Percentiles rank a stretch among this genome's conserved stretches.
phyloP scores from a whole-genome alignment of 1,284 basidiomycete species.

The Microbotryum saponariae region DNA sequence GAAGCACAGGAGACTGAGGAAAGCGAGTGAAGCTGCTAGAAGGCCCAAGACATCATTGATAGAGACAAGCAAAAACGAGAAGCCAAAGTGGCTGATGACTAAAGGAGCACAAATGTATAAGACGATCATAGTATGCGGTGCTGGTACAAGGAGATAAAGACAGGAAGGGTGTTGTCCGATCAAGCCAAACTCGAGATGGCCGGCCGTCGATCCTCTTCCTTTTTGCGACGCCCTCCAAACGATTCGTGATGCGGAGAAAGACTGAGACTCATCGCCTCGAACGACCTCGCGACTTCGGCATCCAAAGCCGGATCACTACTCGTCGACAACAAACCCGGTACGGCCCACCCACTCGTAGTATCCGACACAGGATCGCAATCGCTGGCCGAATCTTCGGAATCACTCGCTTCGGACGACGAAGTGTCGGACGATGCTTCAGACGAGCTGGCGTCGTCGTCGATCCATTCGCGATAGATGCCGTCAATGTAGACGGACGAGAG shows the following conservation, averaged over 20 bases:
- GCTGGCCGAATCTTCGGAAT: constrained; percentile 35
- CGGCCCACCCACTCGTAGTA: constrained; percentile 18
- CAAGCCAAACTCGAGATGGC: no score
- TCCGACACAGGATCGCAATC: constrained; percentile 13
- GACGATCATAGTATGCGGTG: no score
- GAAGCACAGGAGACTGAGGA: no score
- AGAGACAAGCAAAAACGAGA: no score
- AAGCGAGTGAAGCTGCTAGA: no score
- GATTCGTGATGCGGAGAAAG: not conserved
- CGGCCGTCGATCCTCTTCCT: no score
- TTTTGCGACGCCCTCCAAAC: constrained; percentile 4
- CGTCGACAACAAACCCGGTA: constrained; percentile 20
- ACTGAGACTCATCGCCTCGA: constrained; percentile 27
- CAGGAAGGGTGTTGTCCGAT: no score
- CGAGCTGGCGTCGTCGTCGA: constrained; percentile 45
- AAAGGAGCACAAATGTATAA: no score
- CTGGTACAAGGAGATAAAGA: no score
- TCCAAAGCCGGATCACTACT: constrained; percentile 11
- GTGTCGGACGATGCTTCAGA: constrained; percentile 33
- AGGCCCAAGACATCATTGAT: no score
- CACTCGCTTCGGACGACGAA: constrained; percentile 27
- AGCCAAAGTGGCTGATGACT: no score
- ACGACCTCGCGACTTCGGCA: constrained; percentile 23
- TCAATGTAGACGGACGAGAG: constrained; percentile 46
- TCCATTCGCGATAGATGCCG: constrained; percentile 50